phyloP scores from a whole-genome alignment of 495 filamentous ascomycete genomes.

The Durotheca rogersii region DNA sequence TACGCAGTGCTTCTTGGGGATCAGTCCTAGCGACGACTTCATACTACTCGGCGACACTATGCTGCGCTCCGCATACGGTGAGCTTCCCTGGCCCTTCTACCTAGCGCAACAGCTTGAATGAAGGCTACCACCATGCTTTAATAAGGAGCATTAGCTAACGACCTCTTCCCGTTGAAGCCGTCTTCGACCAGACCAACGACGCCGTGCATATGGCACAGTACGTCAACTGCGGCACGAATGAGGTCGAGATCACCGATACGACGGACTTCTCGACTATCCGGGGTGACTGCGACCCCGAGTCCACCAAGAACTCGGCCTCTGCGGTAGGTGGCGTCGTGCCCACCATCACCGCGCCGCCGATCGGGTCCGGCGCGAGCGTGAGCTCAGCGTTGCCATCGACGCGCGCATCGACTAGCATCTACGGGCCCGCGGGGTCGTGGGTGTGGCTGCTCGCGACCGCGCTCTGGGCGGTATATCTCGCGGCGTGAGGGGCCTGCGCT shows the following conservation, averaged over 20 bases:
- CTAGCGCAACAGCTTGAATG: no score
- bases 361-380: conserved; percentile 3
- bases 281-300: conserved; percentile 28
- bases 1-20: conserved; percentile 70
- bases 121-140: background rate
- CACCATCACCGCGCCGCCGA: background rate
- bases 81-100: conserved; percentile 10
- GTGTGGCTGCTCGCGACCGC: background rate
- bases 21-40: conserved; percentile 63
- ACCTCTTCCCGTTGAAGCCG: conserved; percentile 30
- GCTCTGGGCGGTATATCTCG: conserved; percentile 7
- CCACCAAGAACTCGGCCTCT: conserved; percentile 4
- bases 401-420: conserved; percentile 4
- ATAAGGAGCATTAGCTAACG: background rate
- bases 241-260: conserved; percentile 26
- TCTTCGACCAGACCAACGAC: conserved; percentile 50
- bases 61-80: conserved; percentile 80
- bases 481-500: background rate
- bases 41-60: conserved; percentile 89
- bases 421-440: background rate
- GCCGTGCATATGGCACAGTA: conserved; percentile 49
- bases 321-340: background rate
- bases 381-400: background rate
- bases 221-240: conserved; percentile 45
- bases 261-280: conserved; percentile 20